Evolutionary conservation across 176 grass and related monocot genomes (phyloP).

Genomic region (Zea luxurians): DNA sequence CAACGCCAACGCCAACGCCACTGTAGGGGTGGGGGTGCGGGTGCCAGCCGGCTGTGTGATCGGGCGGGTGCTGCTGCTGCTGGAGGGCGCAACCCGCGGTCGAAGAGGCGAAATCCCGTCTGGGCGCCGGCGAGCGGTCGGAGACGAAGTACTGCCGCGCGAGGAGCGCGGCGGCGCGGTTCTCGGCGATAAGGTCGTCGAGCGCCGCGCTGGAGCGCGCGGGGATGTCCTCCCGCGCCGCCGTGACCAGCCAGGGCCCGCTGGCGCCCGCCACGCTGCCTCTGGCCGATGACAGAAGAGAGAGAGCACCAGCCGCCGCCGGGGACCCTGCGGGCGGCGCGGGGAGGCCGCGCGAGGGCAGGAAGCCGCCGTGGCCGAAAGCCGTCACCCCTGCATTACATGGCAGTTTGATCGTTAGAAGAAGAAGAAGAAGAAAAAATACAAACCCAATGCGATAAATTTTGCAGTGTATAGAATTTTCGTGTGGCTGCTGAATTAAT

Average conservation of each 20-base stretch:
- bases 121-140: slow-evolving; percentile 33
- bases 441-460: neutral
- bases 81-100: neutral
- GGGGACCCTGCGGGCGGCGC: slow-evolving; percentile 35
- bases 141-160: slow-evolving; percentile 53
- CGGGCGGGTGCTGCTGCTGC: neutral
- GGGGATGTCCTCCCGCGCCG: slow-evolving; percentile 41
- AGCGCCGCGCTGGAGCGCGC: slow-evolving; percentile 68
- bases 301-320: slow-evolving; percentile 65
- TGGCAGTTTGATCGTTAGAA: neutral
- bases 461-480: neutral
- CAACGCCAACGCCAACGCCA: neutral
- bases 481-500: no score
- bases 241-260: slow-evolving; percentile 43
- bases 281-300: slow-evolving; percentile 80
- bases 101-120: neutral
- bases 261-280: neutral
- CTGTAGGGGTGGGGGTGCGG: neutral
- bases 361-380: slow-evolving; percentile 36
- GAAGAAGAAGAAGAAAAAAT: neutral
- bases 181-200: slow-evolving; percentile 81
- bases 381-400: slow-evolving; percentile 41
- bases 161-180: slow-evolving; percentile 69
- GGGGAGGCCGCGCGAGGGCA: slow-evolving; percentile 5
- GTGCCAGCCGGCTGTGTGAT: slow-evolving; percentile 14